Base-by-base conservation (phyloP, 441 rosid species). In the Adansonia gregorii region DNA sequence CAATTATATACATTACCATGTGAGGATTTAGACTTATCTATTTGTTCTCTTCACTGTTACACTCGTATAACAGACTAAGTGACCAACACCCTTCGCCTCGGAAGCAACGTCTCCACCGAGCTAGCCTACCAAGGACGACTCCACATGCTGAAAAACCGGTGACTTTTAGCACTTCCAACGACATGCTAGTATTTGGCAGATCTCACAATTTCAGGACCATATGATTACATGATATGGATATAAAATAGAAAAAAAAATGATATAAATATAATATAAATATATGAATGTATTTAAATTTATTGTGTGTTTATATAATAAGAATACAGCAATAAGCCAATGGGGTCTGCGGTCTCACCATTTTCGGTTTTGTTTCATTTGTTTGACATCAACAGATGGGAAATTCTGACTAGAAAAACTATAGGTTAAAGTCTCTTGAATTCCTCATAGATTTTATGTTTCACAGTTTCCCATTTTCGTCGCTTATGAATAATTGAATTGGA, bases 331-430 rank as follows among this genome's bases (percentile, higher is more conserved):
- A 46, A 49, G 43, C 60, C 61, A 52, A 52, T 51, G 14, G 22
- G 65, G 46, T 19, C 35, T 11, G 6, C 39, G 35, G 15, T 27
- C 24, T 15, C 46, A 45, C 67, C 58, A 10, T 43, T 46, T 8
- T 60, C 22, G 20, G 27, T 60, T 55, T 56, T 46, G 73, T 66
- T 17, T 48, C 9, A 66, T 55, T 51, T 39, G 58, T 35, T 52
- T 65, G 70, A 59, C 8, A 24, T 1, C 69, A 35, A 27, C 63
- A 22, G 20, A 41, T 54, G 69, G 78, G 70, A 74, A 74, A 71
- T 9, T 12, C 65, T 67, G 72, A 61, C 66, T 59, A 66, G 8
- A 20, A 73, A 59, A 67, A 45, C 74, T 19, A 72, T 41, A 31
- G 5, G 8, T 10, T 60, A 14, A n/a, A 10, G 20, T 67, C 2